phyloP scores from a whole-genome alignment of 2,329 filamentous ascomycete genomes.

The Alternaria sp. region DNA sequence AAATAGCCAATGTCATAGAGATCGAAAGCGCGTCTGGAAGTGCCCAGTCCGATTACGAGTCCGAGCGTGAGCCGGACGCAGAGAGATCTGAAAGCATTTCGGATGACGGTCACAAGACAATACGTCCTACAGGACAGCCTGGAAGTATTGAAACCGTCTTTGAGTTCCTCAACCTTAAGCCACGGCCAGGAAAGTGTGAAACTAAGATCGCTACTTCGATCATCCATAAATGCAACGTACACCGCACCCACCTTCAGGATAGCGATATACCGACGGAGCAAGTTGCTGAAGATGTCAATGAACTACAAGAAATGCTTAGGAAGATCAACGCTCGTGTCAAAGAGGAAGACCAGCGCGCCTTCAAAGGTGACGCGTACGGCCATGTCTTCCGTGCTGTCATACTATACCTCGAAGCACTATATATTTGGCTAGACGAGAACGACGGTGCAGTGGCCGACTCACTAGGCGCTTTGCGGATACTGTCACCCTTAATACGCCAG shows the following conservation, averaged over 20 bases:
- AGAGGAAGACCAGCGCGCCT: conserved; percentile 11
- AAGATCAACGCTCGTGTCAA: conserved; percentile 1
- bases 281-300: conserved; percentile 12
- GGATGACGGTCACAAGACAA: not conserved
- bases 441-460: conserved; percentile 17
- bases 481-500: conserved; percentile 23
- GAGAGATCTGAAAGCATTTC: conserved; percentile 13
- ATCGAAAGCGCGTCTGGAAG: not conserved
- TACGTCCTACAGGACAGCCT: not conserved
- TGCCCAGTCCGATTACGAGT: not conserved
- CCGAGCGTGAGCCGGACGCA: not conserved
- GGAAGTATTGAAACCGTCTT: conserved; percentile 30
- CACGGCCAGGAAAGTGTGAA: conserved; percentile 28
- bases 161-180: conserved; percentile 27
- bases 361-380: conserved; percentile 42
- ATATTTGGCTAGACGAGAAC: conserved; percentile 23
- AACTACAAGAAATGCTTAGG: conserved; percentile 20
- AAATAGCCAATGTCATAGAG: not conserved
- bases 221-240: conserved; percentile 19
- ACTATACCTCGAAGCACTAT: conserved; percentile 24
- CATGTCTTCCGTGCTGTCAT: conserved; percentile 37
- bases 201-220: conserved; percentile 28
- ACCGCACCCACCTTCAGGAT: conserved; percentile 7
- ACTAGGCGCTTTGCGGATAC: conserved; percentile 25
- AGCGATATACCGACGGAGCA: conserved; percentile 17